A percentile compares a stretch with the other conserved stretches of the same genome.
phyloP scores from a whole-genome alignment of 2,329 filamentous ascomycete species.

The Anisogramma anomala region DNA sequence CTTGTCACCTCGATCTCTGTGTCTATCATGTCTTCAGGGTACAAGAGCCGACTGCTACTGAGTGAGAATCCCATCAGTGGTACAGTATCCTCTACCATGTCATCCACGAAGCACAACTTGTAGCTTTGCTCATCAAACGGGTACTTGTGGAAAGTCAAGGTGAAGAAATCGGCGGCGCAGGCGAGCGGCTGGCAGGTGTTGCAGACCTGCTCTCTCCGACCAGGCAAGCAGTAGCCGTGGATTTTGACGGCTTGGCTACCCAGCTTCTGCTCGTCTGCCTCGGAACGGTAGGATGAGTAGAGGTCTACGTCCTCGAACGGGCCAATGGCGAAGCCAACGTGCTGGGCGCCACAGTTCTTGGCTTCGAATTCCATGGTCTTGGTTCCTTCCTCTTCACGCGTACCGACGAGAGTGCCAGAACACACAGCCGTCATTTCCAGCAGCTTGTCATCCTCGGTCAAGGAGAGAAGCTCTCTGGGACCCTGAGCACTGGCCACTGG shows the following conservation, averaged over 20 bases:
- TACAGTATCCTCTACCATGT: constrained; percentile 63
- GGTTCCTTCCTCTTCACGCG: constrained; percentile 64
- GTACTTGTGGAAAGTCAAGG: constrained; percentile 75
- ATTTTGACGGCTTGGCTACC: constrained; percentile 80
- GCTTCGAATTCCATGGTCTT: constrained; percentile 83
- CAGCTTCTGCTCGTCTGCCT: constrained; percentile 83
- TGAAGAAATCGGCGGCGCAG: constrained; percentile 81
- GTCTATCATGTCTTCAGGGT: constrained; percentile 75
- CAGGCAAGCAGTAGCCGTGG: constrained; percentile 82
- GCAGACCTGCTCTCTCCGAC: constrained; percentile 66
- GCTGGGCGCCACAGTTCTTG: constrained; percentile 64
- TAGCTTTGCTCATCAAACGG: constrained; percentile 67
- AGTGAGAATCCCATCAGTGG: constrained; percentile 76
- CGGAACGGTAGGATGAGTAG: constrained; percentile 71
- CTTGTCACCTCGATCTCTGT: constrained; percentile 72
- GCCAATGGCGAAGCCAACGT: constrained; percentile 86
- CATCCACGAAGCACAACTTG: constrained; percentile 89
- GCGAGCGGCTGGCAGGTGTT: constrained; percentile 81
- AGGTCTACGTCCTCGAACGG: constrained; percentile 92
- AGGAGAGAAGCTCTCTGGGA: constrained; percentile 30
- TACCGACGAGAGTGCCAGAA: constrained; percentile 79
- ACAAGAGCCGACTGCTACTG: constrained; percentile 76
- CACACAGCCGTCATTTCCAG: constrained; percentile 85
- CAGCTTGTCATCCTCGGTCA: constrained; percentile 67
- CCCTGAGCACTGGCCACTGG: constrained; percentile 26